Evolutionary conservation across 192 early-diverging fungal genomes (phyloP).

Genomic region (Podila clonocystis): DNA sequence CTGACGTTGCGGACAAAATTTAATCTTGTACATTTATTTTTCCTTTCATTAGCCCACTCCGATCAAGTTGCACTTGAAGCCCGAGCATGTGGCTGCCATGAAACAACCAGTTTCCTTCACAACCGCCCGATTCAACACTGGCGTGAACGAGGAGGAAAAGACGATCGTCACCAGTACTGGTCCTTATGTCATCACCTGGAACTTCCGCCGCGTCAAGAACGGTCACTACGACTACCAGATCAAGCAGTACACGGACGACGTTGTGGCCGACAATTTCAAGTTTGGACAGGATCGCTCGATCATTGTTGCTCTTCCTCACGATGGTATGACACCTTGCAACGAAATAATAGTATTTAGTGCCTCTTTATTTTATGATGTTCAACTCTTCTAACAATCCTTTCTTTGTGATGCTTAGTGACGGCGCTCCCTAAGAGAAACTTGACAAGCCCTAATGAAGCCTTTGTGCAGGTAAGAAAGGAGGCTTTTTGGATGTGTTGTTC

Average conservation of each 20-base stretch:
- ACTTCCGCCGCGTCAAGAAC: constrained; percentile 81
- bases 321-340: constrained; percentile 9
- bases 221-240: constrained; percentile 89
- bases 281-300: constrained; percentile 86
- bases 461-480: neutral
- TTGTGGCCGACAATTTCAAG: constrained; percentile 94
- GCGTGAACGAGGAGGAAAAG: constrained; percentile 73
- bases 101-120: constrained; percentile 75
- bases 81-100: constrained; percentile 90
- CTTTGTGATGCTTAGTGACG: constrained; percentile 6
- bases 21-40: neutral
- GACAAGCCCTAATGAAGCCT: constrained; percentile 14
- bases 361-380: neutral
- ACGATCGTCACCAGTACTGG: constrained; percentile 92
- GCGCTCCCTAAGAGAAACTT: constrained; percentile 24
- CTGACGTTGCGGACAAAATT: too few relatives aligned
- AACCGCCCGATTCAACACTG: constrained; percentile 89
- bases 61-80: constrained; percentile 80
- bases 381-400: neutral
- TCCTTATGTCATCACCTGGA: constrained; percentile 93
- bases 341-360: neutral
- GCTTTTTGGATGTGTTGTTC: too few relatives aligned
- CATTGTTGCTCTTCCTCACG: constrained; percentile 74
- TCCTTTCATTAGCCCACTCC: constrained; percentile 55
- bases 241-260: constrained; percentile 82